Base-by-base conservation (phyloP, 345 rosid genomes). In the Linum tenue region DNA sequence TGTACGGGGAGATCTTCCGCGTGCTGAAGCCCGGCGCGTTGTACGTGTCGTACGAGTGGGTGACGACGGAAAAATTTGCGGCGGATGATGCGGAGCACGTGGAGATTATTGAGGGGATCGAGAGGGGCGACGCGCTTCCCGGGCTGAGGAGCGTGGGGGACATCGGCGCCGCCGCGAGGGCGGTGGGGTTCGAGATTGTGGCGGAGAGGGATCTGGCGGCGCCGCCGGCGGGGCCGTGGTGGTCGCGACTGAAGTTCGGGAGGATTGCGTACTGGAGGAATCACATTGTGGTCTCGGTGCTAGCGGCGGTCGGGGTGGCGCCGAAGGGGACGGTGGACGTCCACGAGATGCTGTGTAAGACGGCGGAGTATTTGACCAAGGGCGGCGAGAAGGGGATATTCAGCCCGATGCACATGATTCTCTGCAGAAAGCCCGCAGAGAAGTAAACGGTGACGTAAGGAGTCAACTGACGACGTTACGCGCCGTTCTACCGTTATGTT, bases 261-360 rank as follows among this genome's bases (percentile, higher is more conserved):
- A 67, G 92, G 64, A 48, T 90, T 64, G 95, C 98, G 0, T 89
- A 89, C 83, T 87, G 96, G 96, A 87, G 98, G 78, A 92, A 92
- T 74, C 98, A 87, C 82, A 67, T 92, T 67, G 76, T 89, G 39
- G 82, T 92, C n/a, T 87, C 86, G 5, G 58, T 90, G 2, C 78
- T 90, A 2, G 77, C 97, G 0, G 85, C 87, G 12, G 4, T 92
- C 37, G 85, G 98, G 9, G 63, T 92, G 5, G 98, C 97, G 1
- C 98, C 98, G 0, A 92, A 90, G 64, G 98, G 98, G 17, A 88
- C 96, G 16, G 97, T 87, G 7, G 98, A 87, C 69, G 98, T 92
- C 58, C 98, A 92, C 70, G 88, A 90, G 63, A 87, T 92, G 97
- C 86, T 92, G 37, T 87, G 85, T 72, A 80, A 81, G 76, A 86